These are phyloP conservation scores for Phellinidium pouzarii DNA, from an alignment of 1,284 basidiomycete genomes.

Conservation along the genomic window DNA sequence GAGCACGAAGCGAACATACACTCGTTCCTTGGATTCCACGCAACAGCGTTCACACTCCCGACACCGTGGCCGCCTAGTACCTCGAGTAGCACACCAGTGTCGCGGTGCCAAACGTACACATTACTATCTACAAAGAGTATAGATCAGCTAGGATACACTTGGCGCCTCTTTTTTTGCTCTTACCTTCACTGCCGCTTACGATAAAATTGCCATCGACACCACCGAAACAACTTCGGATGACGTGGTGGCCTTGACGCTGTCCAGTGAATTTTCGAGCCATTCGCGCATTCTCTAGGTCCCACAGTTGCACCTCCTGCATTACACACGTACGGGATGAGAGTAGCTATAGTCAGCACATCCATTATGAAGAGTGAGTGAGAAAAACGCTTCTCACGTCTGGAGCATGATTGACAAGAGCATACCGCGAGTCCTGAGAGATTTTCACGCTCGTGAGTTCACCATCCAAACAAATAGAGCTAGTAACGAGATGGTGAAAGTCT, in stretches of 20 bases:
- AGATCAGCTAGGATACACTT: constrained; percentile 8
- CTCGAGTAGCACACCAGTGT: constrained; percentile 78
- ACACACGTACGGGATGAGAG: constrained; percentile 7
- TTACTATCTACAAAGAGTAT: constrained; percentile 56
- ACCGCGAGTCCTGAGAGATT: constrained; percentile 82
- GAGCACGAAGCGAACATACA: constrained; percentile 92
- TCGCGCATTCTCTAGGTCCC: constrained; percentile 67
- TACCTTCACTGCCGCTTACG: constrained; percentile 92
- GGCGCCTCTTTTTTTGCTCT: constrained; percentile 24
- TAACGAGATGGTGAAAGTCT: neutral
- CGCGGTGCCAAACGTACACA: constrained; percentile 94
- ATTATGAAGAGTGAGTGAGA: constrained; percentile 10
- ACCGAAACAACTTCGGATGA: constrained; percentile 92
- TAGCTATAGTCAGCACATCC: constrained; percentile 16
- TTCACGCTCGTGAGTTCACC: constrained; percentile 85
- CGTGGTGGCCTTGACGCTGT: constrained; percentile 73
- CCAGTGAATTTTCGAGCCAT: constrained; percentile 78
- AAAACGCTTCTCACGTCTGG: constrained; percentile 60
- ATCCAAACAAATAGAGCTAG: constrained; percentile 59
- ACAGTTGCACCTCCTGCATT: constrained; percentile 79
- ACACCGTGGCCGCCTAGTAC: constrained; percentile 76
- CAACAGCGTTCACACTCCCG: constrained; percentile 91
- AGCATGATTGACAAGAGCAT: constrained; percentile 81
- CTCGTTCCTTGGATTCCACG: constrained; percentile 88
- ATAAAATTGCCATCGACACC: constrained; percentile 88